These are phyloP conservation scores for Fusarium nygamai DNA, from an alignment of 2,329 filamentous ascomycete species.

Conservation along the genomic window DNA sequence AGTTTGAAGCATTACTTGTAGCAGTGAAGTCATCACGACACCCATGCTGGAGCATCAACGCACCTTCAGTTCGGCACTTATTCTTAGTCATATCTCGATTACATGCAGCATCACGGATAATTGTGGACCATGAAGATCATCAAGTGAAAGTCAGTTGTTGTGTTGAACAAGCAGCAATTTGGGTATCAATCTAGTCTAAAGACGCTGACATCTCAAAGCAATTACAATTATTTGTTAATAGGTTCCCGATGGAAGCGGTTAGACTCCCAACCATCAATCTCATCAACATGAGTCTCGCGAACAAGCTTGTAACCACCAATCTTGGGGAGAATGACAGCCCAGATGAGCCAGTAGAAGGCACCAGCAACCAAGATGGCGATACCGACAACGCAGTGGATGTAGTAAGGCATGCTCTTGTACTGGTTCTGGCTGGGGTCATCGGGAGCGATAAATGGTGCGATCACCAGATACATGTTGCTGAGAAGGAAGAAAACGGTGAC, in stretches of 20 bases:
- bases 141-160: neutral
- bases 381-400: constrained; percentile 66
- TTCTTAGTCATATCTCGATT: neutral
- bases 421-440: constrained; percentile 58
- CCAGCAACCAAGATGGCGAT: constrained; percentile 64
- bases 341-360: constrained; percentile 65
- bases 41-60: neutral
- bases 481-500: constrained; percentile 67
- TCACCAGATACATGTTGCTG: constrained; percentile 69
- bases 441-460: constrained; percentile 68
- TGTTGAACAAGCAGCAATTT: constrained; percentile 9
- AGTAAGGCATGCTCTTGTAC: constrained; percentile 65
- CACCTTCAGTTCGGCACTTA: neutral
- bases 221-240: constrained; percentile 1
- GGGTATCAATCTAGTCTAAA: constrained; percentile 21
- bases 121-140: neutral
- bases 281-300: constrained; percentile 63
- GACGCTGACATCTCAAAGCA: neutral
- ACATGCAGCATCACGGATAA: neutral
- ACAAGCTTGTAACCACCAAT: constrained; percentile 66
- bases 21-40: neutral
- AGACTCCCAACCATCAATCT: constrained; percentile 71
- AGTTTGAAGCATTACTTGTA: neutral
- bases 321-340: constrained; percentile 62
- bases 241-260: constrained; percentile 62